Conservation (phyloP, 805 yeast genomes). For the Suhomyces pyralidae region DNA sequence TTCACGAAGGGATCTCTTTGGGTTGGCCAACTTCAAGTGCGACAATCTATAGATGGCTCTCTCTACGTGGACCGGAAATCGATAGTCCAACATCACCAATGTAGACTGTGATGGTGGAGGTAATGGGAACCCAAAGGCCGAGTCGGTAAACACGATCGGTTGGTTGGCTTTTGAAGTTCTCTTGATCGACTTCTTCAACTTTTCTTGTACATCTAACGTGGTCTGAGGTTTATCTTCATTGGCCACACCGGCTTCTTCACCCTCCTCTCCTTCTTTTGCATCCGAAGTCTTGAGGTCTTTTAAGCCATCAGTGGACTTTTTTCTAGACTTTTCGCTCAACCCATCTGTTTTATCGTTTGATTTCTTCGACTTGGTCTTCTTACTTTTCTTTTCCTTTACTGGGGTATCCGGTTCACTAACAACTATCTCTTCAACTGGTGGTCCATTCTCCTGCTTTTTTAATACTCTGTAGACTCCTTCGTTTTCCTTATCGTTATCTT, state of each 20-base stretch:
- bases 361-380: conserved; percentile 2
- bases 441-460: neutral
- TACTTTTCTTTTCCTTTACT: conserved; percentile 10
- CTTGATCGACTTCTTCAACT: conserved; percentile 39
- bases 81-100: conserved; percentile 72
- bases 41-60: conserved; percentile 91
- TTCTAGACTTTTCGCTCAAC: neutral
- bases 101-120: conserved; percentile 80
- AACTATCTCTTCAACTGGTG: neutral
- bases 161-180: conserved; percentile 43
- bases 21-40: conserved; percentile 90
- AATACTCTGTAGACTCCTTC: neutral
- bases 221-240: conserved; percentile 25
- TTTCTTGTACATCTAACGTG: conserved; percentile 42
- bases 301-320: conserved; percentile 10
- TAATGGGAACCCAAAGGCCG: conserved; percentile 84
- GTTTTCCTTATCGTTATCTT: neutral
- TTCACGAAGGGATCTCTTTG: conserved; percentile 84
- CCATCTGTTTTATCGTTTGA: conserved; percentile 2
- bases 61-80: conserved; percentile 94
- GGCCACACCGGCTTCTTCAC: conserved; percentile 3
- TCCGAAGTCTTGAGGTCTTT: conserved; percentile 2
- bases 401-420: conserved; percentile 4
- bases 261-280: conserved; percentile 7
- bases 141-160: conserved; percentile 56